These are phyloP conservation scores for Pichia phayaonensis DNA, from an alignment of 805 yeast genomes.

Conservation along the genomic window DNA sequence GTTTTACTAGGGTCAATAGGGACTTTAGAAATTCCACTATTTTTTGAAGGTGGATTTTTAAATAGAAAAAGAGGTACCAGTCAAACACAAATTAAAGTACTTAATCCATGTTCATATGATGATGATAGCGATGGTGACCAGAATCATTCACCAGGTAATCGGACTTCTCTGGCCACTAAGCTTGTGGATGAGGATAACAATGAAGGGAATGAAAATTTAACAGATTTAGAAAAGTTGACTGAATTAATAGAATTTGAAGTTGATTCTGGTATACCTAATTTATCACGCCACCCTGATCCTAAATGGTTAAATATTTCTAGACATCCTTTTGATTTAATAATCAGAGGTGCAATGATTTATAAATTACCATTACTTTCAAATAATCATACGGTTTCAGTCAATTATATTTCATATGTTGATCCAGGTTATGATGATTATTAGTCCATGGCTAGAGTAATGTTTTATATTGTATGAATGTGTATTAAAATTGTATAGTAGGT, in stretches of 20 bases:
- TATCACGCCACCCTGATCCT: constrained; percentile 22
- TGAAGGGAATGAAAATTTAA: not conserved
- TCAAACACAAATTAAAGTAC: constrained; percentile 59
- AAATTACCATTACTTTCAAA: constrained; percentile 55
- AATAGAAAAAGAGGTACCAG: constrained; percentile 51
- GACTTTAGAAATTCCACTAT: constrained; percentile 62
- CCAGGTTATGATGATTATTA: constrained; percentile 28
- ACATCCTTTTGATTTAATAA: constrained; percentile 78
- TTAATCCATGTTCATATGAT: constrained; percentile 56
- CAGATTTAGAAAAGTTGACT: not conserved
- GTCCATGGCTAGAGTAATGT: not conserved
- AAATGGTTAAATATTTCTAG: constrained; percentile 71
- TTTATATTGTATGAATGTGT: not conserved
- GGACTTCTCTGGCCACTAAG: not conserved
- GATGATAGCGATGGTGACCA: constrained; percentile 7
- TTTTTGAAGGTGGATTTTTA: constrained; percentile 73
- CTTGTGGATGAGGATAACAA: not conserved
- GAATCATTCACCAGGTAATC: not conserved
- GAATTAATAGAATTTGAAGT: not conserved
- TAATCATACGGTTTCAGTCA: constrained; percentile 52
- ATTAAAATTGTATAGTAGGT: not conserved
- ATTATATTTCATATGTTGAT: constrained; percentile 49
- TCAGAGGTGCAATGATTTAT: constrained; percentile 77
- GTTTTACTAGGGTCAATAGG: constrained; percentile 66
- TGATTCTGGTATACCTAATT: not conserved